Evolutionary conservation across 2,329 filamentous ascomycete species (phyloP).

Genomic region (Cladophialophora carrionii): DNA sequence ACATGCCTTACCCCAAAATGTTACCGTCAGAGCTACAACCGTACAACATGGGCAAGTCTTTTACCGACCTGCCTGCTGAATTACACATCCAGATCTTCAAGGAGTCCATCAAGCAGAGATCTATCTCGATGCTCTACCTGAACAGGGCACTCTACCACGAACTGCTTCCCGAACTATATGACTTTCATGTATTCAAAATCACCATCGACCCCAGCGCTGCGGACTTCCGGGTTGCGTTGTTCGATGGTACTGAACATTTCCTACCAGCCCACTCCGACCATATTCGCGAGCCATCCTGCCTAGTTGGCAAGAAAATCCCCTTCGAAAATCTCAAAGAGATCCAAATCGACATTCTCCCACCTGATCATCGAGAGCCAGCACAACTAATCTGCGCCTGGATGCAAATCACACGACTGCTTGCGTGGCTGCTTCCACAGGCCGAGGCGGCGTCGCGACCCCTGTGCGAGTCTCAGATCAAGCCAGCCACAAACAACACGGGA

Average conservation of each 20-base stretch:
- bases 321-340: neutral
- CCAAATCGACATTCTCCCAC: neutral
- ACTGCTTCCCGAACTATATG: neutral
- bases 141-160: neutral
- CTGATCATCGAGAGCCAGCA: neutral
- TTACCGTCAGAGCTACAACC: neutral
- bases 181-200: neutral
- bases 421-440: neutral
- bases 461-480: neutral
- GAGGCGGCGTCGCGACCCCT: neutral
- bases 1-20: neutral
- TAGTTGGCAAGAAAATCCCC: neutral
- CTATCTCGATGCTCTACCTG: neutral
- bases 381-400: neutral
- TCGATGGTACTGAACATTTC: neutral
- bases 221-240: neutral
- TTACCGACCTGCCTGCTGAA: neutral
- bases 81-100: neutral
- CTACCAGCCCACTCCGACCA: neutral
- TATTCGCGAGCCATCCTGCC: neutral
- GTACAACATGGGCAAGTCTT: neutral
- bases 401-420: neutral
- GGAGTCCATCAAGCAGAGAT: neutral
- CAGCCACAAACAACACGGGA: neutral
- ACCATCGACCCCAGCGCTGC: neutral